Evolutionary conservation across 768 basidiomycete genomes (phyloP).

Genomic region (Cyathus striatus): DNA sequence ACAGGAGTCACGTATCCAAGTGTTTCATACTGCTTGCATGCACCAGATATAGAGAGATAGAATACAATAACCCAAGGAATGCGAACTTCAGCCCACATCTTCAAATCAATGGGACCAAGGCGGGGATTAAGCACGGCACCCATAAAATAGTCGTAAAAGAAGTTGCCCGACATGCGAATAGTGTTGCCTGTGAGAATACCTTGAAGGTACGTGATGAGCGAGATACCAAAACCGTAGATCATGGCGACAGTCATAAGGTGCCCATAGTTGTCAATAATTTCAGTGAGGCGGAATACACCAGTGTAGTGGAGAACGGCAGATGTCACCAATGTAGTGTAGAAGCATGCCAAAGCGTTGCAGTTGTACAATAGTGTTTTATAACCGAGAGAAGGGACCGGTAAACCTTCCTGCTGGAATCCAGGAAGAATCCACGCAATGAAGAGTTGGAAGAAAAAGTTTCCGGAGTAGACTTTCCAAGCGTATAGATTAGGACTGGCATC

Average conservation of each 20-base stretch:
- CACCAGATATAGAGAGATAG: constrained; percentile 87
- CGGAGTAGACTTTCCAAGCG: constrained; percentile 87
- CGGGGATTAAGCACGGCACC: constrained; percentile 93
- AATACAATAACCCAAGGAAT: constrained; percentile 97
- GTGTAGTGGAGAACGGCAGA: constrained; percentile 73
- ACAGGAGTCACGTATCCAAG: constrained; percentile 91
- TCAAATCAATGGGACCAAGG: constrained; percentile 86
- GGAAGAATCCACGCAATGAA: constrained; percentile 88
- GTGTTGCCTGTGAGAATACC: constrained; percentile 74
- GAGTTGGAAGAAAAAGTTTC: constrained; percentile 85
- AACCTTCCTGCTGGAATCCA: constrained; percentile 89
- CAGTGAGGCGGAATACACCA: constrained; percentile 83
- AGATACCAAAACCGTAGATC: constrained; percentile 83
- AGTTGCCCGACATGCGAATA: constrained; percentile 92
- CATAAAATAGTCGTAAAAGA: constrained; percentile 96
- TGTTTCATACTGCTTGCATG: constrained; percentile 91
- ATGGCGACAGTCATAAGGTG: constrained; percentile 94
- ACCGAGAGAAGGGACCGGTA: constrained; percentile 90
- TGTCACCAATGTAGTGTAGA: constrained; percentile 79
- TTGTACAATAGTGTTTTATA: constrained; percentile 95
- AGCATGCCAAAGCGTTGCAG: constrained; percentile 87
- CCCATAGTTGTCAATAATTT: constrained; percentile 95
- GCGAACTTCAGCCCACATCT: constrained; percentile 98
- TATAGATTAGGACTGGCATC: constrained; percentile 88
- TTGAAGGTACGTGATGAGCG: constrained; percentile 75